These are phyloP conservation scores for Carnegiea gigantea DNA, from an alignment of 179 eudicot species.

Conservation along the genomic window DNA sequence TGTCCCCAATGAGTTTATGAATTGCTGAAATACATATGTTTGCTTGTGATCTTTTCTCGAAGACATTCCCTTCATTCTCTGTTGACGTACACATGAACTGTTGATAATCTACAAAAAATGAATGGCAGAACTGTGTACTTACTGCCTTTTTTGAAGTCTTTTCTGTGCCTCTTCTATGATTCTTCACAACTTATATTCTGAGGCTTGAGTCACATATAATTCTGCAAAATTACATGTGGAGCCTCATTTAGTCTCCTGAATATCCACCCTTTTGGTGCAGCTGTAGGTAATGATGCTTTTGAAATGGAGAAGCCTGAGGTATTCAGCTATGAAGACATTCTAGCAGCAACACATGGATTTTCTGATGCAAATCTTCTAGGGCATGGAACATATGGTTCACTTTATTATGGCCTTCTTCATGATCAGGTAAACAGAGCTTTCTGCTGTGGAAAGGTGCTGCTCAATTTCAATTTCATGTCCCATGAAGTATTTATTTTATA, in stretches of 20 bases:
- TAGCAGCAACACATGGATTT: constrained; percentile 72
- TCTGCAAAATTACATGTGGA: neutral
- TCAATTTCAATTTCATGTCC: neutral
- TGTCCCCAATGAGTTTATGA: neutral
- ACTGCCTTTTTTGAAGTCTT: neutral
- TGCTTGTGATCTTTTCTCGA: neutral
- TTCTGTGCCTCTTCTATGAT: neutral
- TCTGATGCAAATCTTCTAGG: constrained; percentile 95
- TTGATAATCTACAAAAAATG: neutral
- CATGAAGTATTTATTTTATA: neutral
- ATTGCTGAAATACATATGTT: neutral
- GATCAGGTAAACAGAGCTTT: constrained; percentile 58
- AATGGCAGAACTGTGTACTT: neutral
- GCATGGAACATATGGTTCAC: constrained; percentile 90
- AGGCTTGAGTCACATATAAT: neutral
- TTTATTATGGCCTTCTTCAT: constrained; percentile 77
- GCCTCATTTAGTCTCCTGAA: neutral
- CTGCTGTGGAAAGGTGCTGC: neutral
- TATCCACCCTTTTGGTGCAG: constrained; percentile 37
- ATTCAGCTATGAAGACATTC: constrained; percentile 68
- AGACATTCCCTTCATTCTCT: neutral
- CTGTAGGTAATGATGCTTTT: constrained; percentile 66
- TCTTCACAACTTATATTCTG: neutral
- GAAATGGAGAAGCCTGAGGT: constrained; percentile 92
- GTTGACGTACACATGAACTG: neutral